These are phyloP conservation scores for Castanospermum australe DNA, from an alignment of 306 rosid genomes.

Conservation along the genomic window DNA sequence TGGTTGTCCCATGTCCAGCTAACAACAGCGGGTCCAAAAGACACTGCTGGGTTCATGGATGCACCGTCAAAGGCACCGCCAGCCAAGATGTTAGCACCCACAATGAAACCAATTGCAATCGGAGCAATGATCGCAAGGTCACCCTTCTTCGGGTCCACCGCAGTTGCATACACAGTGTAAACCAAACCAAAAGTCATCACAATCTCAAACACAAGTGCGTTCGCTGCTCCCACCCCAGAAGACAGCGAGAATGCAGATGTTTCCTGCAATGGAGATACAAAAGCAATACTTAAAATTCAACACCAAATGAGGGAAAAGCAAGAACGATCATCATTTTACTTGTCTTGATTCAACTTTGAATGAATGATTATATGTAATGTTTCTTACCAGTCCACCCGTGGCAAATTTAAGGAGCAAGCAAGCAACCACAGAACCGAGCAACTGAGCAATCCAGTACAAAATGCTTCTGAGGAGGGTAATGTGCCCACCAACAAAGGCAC, in stretches of 20 bases:
- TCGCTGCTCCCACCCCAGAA: constrained; percentile 60
- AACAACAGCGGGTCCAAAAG: constrained; percentile 86
- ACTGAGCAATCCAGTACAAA: constrained; percentile 82
- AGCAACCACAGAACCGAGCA: constrained; percentile 78
- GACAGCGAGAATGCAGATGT: constrained; percentile 66
- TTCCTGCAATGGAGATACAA: constrained; percentile 40
- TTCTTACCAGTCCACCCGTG: constrained; percentile 67
- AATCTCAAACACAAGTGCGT: constrained; percentile 71
- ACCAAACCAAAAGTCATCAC: constrained; percentile 84
- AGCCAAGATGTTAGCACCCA: constrained; percentile 78
- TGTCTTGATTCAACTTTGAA: not conserved
- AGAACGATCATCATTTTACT: not conserved
- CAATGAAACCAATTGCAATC: constrained; percentile 80
- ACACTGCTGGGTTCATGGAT: constrained; percentile 87
- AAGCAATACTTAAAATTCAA: not conserved
- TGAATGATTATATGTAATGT: not conserved
- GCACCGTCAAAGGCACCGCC: constrained; percentile 90
- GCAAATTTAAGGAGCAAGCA: constrained; percentile 71
- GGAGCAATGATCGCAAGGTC: constrained; percentile 72
- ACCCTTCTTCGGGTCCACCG: constrained; percentile 74
- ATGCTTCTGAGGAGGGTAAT: constrained; percentile 55
- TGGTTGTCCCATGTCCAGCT: constrained; percentile 74
- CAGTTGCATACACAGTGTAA: constrained; percentile 79
- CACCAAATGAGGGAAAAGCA: not conserved
- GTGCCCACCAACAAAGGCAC: constrained; percentile 79